Evolutionary conservation across 192 early-diverging fungal genomes (phyloP).

Genomic region (Gonapodya prolifera): DNA sequence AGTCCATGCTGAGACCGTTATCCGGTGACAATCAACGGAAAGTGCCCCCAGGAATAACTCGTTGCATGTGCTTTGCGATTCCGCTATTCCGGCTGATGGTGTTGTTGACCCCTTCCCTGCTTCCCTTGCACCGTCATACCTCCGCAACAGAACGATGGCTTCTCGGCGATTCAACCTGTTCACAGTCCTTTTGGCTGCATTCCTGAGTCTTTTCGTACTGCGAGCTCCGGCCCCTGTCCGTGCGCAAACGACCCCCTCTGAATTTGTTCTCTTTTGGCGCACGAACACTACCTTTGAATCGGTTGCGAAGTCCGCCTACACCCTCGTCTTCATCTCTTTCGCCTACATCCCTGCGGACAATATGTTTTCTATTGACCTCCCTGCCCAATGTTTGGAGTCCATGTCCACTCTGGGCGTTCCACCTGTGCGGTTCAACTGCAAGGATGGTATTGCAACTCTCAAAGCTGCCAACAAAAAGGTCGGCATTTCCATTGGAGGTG

Average conservation of each 20-base stretch:
- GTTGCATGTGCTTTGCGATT: no score
- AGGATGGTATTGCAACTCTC: not conserved
- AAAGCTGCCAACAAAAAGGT: not conserved
- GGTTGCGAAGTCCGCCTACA: not conserved
- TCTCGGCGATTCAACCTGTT: not conserved
- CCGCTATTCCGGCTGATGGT: no score
- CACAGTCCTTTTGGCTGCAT: not conserved
- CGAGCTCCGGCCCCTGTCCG: not conserved
- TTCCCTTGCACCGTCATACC: no score
- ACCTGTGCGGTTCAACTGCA: not conserved
- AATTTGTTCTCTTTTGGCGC: not conserved
- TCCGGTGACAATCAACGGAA: no score
- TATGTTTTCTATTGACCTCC: not conserved
- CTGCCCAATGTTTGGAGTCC: not conserved
- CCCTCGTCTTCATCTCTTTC: not conserved
- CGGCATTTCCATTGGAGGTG: constrained; percentile 4
- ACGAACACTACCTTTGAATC: not conserved
- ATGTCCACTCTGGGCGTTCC: not conserved
- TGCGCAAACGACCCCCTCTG: not conserved
- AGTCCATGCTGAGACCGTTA: no score
- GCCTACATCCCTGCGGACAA: not conserved
- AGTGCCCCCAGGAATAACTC: no score
- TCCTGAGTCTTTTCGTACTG: not conserved
- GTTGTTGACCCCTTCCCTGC: no score
- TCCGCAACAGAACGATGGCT: not conserved